Conservation (phyloP, 441 rosid genomes). For the Cnidoscolus chayamansa region DNA sequence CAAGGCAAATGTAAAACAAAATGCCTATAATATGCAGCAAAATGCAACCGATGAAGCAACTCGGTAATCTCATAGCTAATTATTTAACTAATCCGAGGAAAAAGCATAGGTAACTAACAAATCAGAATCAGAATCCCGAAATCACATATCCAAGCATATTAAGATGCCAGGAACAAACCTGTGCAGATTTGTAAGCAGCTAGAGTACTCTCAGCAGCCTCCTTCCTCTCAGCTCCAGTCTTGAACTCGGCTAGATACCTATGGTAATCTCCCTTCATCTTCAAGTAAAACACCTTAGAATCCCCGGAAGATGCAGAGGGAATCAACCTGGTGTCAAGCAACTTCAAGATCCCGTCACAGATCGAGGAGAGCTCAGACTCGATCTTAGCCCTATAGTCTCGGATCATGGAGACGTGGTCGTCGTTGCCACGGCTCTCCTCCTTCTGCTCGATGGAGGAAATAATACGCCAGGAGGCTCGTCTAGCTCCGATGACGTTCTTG, state of each 20-base stretch:
- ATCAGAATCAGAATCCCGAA: background rate
- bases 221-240: constrained; percentile 83
- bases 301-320: constrained; percentile 73
- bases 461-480: constrained; percentile 96
- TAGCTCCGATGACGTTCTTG: constrained; percentile 92
- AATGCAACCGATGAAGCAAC: background rate
- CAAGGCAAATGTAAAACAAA: background rate
- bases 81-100: background rate
- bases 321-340: constrained; percentile 77
- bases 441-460: constrained; percentile 92
- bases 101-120: background rate
- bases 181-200: constrained; percentile 87
- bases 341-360: constrained; percentile 81
- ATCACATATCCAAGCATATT: too few species aligned
- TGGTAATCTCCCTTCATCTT: constrained; percentile 97
- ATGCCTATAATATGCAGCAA: background rate
- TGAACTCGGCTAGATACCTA: constrained; percentile 90
- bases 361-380: constrained; percentile 73
- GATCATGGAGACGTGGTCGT: constrained; percentile 61
- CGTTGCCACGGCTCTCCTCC: constrained; percentile 89
- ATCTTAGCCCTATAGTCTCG: constrained; percentile 83
- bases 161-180: constrained; percentile 38
- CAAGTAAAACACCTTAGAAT: constrained; percentile 88
- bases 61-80: background rate
- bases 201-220: constrained; percentile 94